Evolutionary conservation across 169 alveolate genomes (phyloP), one percentile per base, ranked within the genome.

Genomic region (Babesia bigemina): DNA sequence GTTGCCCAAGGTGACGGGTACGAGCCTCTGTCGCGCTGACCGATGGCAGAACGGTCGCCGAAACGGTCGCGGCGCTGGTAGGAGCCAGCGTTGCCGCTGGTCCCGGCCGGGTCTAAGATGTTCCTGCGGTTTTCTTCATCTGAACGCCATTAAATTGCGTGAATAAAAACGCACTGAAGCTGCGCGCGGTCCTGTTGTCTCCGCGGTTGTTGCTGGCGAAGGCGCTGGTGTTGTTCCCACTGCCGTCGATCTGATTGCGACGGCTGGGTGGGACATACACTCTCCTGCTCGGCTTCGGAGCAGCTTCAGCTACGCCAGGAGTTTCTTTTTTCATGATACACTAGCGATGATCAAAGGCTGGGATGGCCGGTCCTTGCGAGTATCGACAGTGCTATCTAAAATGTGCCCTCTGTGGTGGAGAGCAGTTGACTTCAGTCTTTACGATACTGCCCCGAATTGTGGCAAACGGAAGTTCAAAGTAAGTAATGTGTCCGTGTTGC

Each of bases 1-100:
- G 79, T 85, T 7, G 93, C 95, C 96, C 96, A 92, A 0, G 90
- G 70, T 0, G 94, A 63, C 39, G 90, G 90, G 26, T 65, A 60
- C 12, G 71, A 65, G 6, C 70, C 74, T 8, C n/a, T 7, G 70
- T 70, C 61, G 13, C 69, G 55, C 17, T 47, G 12, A 14, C 58
- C 76, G 28, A 4, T 0, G 28, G 19, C 0, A 4, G 49, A 8
- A 3, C 60, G 24, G 63, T 49, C 74, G 42, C 70, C 74, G 53
- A 63, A 67, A 24, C 73, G 72, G 47, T 67, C 79, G 44, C 78
- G 58, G 39, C 86, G 79, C 44, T 24, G 75, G 61, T 67, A 66
- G n/a, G 82, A 60, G 19, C 36, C 52, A 10, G 67, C 19, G 58
- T 67, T 29, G 65, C 70, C 74, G 47, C 21, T 47, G 16, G 61